Conservation (phyloP, 345 rosid genomes). For the Melaleuca quinquenervia region DNA sequence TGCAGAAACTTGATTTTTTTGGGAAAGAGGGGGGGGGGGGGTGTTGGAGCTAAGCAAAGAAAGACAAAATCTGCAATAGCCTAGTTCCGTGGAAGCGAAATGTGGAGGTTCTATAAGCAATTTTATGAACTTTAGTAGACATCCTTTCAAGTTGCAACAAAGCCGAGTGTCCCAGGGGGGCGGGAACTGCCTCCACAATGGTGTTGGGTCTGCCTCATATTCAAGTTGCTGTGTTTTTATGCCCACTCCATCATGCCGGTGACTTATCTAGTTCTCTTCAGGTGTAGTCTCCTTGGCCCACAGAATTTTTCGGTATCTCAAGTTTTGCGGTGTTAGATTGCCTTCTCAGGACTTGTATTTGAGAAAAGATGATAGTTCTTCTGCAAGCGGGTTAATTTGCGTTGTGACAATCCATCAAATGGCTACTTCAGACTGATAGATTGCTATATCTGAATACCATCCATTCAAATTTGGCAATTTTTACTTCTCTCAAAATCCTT, state of each 20-base stretch:
- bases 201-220: neutral
- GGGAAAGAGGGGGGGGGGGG: neutral
- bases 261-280: neutral
- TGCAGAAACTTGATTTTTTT: neutral
- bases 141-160: neutral
- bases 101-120: fast-evolving
- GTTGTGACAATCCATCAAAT: fast-evolving
- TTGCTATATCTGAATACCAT: neutral
- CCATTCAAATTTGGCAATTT: neutral
- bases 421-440: fast-evolving
- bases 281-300: neutral
- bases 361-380: neutral
- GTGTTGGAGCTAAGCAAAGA: neutral
- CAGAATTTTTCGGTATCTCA: neutral
- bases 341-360: neutral
- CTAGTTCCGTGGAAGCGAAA: neutral
- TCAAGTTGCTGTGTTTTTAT: neutral
- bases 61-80: neutral
- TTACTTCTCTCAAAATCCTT: neutral
- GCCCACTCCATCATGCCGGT: neutral
- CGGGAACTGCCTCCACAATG: neutral
- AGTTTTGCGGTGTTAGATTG: neutral
- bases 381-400: neutral
- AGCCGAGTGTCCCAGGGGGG: neutral
- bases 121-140: neutral